These are phyloP conservation scores for Vachellia pachyceras DNA, from an alignment of 306 rosid genomes.

Conservation along the genomic window DNA sequence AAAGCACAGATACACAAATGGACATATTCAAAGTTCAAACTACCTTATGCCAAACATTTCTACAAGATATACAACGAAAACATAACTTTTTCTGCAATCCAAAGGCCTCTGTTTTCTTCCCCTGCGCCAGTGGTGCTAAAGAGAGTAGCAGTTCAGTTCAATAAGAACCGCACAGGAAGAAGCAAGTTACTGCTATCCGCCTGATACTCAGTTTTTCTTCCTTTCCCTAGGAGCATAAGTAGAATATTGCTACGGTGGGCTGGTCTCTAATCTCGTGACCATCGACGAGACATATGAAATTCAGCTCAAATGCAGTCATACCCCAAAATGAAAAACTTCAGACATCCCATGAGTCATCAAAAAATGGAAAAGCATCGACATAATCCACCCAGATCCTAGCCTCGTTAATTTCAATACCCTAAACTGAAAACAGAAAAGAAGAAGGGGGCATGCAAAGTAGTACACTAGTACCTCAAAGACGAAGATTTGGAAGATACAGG, in stretches of 20 bases:
- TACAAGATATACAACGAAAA: background rate
- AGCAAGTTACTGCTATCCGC: background rate
- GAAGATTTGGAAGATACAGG: background rate
- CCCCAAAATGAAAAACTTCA: background rate
- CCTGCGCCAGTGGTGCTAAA: background rate
- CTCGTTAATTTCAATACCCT: background rate
- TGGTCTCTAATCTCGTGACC: background rate
- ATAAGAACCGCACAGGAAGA: background rate
- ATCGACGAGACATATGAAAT: background rate
- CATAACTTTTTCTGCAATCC: background rate
- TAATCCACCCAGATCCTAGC: background rate
- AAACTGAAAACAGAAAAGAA: background rate
- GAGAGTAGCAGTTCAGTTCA: conserved; percentile 8
- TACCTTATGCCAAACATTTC: background rate
- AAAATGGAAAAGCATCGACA: background rate
- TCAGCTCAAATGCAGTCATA: background rate
- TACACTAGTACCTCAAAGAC: conserved; percentile 39
- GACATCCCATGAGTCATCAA: background rate
- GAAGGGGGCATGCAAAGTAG: conserved; percentile 6
- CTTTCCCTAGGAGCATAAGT: background rate
- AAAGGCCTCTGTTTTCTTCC: background rate
- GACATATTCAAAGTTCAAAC: background rate
- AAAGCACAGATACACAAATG: background rate
- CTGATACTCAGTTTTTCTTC: background rate
- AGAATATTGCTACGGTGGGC: background rate